Base-by-base conservation (phyloP, 78 protist species). In the Creolimax fragrantissima region DNA sequence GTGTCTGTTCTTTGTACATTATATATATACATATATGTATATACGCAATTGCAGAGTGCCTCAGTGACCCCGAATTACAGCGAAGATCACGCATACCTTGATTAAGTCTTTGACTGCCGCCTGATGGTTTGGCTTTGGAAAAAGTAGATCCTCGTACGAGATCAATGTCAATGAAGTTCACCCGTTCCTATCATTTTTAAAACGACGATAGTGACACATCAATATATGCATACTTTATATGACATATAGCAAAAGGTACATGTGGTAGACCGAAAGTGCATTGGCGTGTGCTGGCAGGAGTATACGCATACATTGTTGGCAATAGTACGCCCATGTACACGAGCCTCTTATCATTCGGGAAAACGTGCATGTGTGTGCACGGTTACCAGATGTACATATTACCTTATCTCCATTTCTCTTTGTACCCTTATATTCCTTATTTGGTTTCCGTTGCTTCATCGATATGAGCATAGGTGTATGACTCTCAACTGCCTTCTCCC, bases 71-170 rank as follows among this genome's bases (percentile, higher is more conserved):
- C n/a, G n/a, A n/a, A n/a, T n/a, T n/a, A n/a, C n/a, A n/a, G n/a
- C n/a, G n/a, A n/a, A n/a, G n/a, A n/a, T n/a, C n/a, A n/a, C n/a
- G n/a, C n/a, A n/a, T 58, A 58, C 74, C 74, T 1, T 58, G 74
- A 24, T 58, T 58, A 1, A 58, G 74, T 24, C 74, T 58, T 58
- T 58, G 74, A 58, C 74, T 58, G 74, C 39, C 74, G 36, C 45
- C 91, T 3, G 45, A 2, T 3, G 91, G 91, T 44, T 89, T 89
- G 24, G 91, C 91, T 58, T 89, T 89, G 91, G 45, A 24, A 45
- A 89, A 89, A 44, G 45, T 89, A n/a, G 91, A 89, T 4, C 91
- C 91, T n/a, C 91, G 44, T 44, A 89, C 91, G 4, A 89, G 36
- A 43, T 89, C 91, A 3, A 89, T 37, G 81, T 89, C 91, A 42